phyloP scores from a whole-genome alignment of 2,329 filamentous ascomycete genomes.

The Zymoseptoria pseudotritici region DNA sequence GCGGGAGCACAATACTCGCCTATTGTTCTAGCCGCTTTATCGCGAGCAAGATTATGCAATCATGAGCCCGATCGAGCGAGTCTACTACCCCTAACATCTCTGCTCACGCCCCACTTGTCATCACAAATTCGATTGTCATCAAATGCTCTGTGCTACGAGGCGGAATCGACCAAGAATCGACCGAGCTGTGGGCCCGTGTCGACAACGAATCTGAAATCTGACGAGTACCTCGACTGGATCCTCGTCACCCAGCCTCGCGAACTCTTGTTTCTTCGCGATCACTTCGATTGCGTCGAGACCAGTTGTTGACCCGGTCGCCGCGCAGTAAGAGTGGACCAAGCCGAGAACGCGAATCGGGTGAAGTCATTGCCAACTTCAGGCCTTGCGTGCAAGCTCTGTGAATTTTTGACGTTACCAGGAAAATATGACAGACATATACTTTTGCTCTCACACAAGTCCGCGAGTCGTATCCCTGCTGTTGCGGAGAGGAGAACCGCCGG shows the following conservation, averaged over 20 bases:
- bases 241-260: no score
- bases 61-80: background rate
- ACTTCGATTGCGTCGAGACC: background rate
- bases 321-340: background rate
- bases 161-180: background rate
- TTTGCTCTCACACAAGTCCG: background rate
- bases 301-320: background rate
- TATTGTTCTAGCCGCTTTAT: background rate
- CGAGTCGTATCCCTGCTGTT: background rate
- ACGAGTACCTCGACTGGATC: background rate
- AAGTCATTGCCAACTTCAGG: background rate
- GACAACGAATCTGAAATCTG: background rate
- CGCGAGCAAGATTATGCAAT: background rate
- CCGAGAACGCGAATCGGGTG: no score
- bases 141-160: background rate
- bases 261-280: background rate
- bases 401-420: background rate
- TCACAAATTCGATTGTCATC: background rate
- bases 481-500: no score
- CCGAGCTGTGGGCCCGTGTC: background rate
- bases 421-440: background rate
- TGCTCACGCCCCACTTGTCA: background rate
- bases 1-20: background rate
- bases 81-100: background rate
- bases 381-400: background rate